Conservation (phyloP, 495 filamentous ascomycete genomes). For the Zalerion maritima region DNA sequence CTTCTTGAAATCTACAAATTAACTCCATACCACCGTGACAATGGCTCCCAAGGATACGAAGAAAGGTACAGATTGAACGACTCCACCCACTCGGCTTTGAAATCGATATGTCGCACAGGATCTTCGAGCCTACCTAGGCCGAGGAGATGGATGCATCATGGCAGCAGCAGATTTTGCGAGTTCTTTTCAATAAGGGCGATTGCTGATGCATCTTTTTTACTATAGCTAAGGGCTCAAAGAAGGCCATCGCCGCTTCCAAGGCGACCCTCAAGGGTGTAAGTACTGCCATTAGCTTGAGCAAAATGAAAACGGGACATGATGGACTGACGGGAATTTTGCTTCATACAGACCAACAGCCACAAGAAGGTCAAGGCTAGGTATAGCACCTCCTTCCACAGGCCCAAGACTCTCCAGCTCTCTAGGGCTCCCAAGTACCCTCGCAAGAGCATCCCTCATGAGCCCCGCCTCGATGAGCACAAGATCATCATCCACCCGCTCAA, state of each 20-base stretch:
- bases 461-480: slow-evolving; percentile 88
- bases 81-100: too few relatives aligned
- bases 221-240: slow-evolving; percentile 54
- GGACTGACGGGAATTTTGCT: not conserved
- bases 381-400: slow-evolving; percentile 92
- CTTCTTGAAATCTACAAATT: slow-evolving; percentile 15
- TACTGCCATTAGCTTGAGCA: slow-evolving; percentile 17
- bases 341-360: slow-evolving; percentile 50
- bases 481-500: slow-evolving; percentile 76
- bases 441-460: slow-evolving; percentile 78
- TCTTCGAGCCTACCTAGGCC: too few relatives aligned
- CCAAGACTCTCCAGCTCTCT: slow-evolving; percentile 83
- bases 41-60: slow-evolving; percentile 63
- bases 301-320: slow-evolving; percentile 3
- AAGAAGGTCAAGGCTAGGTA: slow-evolving; percentile 85
- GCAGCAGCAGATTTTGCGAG: slow-evolving; percentile 49
- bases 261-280: slow-evolving; percentile 71
- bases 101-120: too few relatives aligned
- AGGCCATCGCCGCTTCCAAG: slow-evolving; percentile 63
- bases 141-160: slow-evolving; percentile 35
- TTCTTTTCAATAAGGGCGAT: slow-evolving; percentile 35
- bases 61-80: slow-evolving; percentile 46
- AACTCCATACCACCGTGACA: slow-evolving; percentile 36
- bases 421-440: slow-evolving; percentile 92
- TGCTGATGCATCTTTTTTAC: slow-evolving; percentile 29